These are phyloP conservation scores for Cudoniella acicularis DNA, from an alignment of 495 filamentous ascomycete species.

Conservation along the genomic window DNA sequence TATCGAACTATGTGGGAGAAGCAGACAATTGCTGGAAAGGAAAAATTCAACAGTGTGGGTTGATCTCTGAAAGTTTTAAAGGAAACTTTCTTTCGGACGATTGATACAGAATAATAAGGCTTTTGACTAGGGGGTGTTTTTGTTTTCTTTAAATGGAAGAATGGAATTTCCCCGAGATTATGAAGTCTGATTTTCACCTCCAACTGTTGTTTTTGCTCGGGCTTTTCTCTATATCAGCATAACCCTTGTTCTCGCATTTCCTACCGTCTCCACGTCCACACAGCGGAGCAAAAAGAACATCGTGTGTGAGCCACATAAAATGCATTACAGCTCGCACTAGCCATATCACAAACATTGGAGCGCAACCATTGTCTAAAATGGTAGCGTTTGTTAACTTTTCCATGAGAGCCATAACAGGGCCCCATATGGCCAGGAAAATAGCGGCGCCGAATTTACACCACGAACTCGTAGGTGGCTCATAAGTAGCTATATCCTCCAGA, in stretches of 20 bases:
- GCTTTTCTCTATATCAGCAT: too few relatives aligned
- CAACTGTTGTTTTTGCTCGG: too few relatives aligned
- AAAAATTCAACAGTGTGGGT: not conserved
- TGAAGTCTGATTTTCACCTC: too few relatives aligned
- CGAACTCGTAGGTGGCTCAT: not conserved
- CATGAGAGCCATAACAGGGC: not conserved
- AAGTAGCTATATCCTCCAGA: not conserved
- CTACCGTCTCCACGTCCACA: not conserved
- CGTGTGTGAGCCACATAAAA: not conserved
- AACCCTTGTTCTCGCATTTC: not conserved
- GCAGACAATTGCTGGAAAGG: constrained; percentile 45
- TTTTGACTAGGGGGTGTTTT: not conserved
- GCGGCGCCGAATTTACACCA: not conserved
- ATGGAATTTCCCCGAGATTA: too few relatives aligned
- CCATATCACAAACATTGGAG: not conserved
- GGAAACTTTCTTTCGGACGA: not conserved
- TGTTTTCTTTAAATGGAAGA: not conserved
- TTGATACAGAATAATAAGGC: not conserved
- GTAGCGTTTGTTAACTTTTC: not conserved
- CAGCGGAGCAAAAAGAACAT: not conserved
- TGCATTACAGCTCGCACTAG: not conserved
- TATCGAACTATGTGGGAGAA: constrained; percentile 96
- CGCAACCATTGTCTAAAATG: not conserved
- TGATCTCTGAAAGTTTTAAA: not conserved
- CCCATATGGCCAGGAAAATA: not conserved